Conservation (phyloP, 768 basidiomycete species). For the Kwoniella botswanensis region DNA sequence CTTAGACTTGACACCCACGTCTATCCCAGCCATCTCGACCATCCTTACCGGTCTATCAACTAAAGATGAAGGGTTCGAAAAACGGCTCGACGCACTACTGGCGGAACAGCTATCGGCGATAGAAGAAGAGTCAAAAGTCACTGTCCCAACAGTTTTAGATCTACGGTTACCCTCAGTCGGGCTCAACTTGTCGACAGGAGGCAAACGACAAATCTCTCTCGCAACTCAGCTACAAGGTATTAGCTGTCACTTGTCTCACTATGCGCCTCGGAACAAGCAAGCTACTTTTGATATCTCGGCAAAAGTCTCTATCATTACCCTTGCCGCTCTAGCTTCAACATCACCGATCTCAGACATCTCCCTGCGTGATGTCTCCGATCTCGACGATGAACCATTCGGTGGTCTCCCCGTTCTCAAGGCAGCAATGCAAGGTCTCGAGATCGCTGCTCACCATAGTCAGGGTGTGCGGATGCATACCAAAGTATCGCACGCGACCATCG, state of each 20-base stretch:
- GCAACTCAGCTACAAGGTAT: neutral
- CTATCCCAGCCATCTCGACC: slow-evolving; percentile 3
- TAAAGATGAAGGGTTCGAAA: slow-evolving; percentile 15
- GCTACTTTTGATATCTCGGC: slow-evolving; percentile 3
- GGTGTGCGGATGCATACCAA: slow-evolving; percentile 9
- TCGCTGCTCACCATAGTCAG: slow-evolving; percentile 6
- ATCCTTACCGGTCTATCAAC: slow-evolving; percentile 3
- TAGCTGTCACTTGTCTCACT: slow-evolving; percentile 6
- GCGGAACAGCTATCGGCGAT: slow-evolving; percentile 19
- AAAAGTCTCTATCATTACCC: neutral
- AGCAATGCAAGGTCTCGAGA: slow-evolving; percentile 2
- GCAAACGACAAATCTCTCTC: neutral
- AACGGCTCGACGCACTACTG: slow-evolving; percentile 30
- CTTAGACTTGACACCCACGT: slow-evolving; percentile 11
- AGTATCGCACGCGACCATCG: slow-evolving; percentile 7
- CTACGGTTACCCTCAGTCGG: slow-evolving; percentile 9
- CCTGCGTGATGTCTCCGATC: slow-evolving; percentile 3
- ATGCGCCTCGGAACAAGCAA: slow-evolving; percentile 4
- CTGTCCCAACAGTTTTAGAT: slow-evolving; percentile 13
- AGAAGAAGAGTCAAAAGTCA: slow-evolving; percentile 1
- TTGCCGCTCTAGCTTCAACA: neutral
- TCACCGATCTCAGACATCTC: neutral
- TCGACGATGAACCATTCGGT: neutral
- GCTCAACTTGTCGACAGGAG: neutral
- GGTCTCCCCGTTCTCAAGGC: slow-evolving; percentile 3